Evolutionary conservation across 495 filamentous ascomycete species (phyloP).

Genomic region (Neurospora sp.): DNA sequence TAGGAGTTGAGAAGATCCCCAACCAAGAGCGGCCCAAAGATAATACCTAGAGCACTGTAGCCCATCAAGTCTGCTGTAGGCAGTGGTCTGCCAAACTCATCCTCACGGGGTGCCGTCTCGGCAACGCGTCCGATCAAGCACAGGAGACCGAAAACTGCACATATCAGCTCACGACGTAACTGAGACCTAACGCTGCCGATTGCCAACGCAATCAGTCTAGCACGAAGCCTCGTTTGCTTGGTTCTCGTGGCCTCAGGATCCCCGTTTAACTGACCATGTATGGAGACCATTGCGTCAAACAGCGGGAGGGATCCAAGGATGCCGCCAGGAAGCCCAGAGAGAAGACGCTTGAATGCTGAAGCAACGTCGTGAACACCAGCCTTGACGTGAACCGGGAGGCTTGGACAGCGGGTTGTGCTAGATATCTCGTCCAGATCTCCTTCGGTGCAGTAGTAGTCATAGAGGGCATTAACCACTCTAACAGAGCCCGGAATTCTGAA

Average conservation of each 20-base stretch:
- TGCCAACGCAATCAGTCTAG: constrained; percentile 54
- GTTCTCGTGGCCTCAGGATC: constrained; percentile 39
- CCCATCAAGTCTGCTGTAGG: constrained; percentile 46
- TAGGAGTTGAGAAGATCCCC: constrained; percentile 44
- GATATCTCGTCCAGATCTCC: constrained; percentile 36
- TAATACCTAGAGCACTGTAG: constrained; percentile 50
- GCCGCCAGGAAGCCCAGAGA: constrained; percentile 62
- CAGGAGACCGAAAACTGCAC: constrained; percentile 55
- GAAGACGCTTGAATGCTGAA: constrained; percentile 59
- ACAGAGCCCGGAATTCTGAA: constrained; percentile 56
- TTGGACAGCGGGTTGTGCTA: constrained; percentile 43
- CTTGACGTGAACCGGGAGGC: constrained; percentile 44
- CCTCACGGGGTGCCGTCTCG: constrained; percentile 38
- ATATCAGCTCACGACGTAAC: constrained; percentile 52
- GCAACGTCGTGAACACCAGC: constrained; percentile 58
- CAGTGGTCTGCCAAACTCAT: constrained; percentile 35
- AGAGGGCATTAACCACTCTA: constrained; percentile 44
- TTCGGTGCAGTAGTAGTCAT: constrained; percentile 49
- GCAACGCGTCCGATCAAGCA: constrained; percentile 44
- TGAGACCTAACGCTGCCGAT: constrained; percentile 46
- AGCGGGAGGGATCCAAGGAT: constrained; percentile 59
- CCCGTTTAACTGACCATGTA: constrained; percentile 45
- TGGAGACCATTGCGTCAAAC: constrained; percentile 55
- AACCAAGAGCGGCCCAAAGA: constrained; percentile 55
- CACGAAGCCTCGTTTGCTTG: constrained; percentile 43